Evolutionary conservation across 495 filamentous ascomycete species (phyloP), one percentile per base, ranked within the genome.

Genomic region (Talaromyces adpressus): DNA sequence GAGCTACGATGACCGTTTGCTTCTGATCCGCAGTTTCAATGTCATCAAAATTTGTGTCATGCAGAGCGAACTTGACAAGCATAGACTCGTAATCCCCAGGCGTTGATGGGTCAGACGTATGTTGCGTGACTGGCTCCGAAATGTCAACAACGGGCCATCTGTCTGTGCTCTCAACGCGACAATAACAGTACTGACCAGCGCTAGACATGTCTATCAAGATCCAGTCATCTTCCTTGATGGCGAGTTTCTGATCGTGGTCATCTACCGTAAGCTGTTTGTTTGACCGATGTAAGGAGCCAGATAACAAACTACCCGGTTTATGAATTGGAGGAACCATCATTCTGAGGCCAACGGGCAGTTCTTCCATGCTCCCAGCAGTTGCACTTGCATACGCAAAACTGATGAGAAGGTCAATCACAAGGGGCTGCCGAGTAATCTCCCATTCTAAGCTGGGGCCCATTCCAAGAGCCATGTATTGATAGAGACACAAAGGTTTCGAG

Each of bases 381-480:
- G 87, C 85, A 53, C 85, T 82, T 12, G 80, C 69, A 66, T 92
- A 96, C 66, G 89, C 91, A 67, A 98, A 89, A 70, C 87, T 91
- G 22, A 96, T 77, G 0, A 98, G 79, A 4, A 98, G 75, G 69
- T 98, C 93, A 18, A 96, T 89, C 1, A 96, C 93, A 45, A 87
- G 82, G 8, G 92, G 91, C 65, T 94, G 89, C 16, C 85, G 82
- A 30, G 88, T 64, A 32, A 98, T 90, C 68, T 96, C 92, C 69
- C 91, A 84, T 69, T 97, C 92, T 62, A 96, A 84, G 68, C 85
- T 90, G 2, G 91, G 88, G 0, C 93, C 93, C 71, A 96, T 87
- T 0, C 91, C 92, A 27, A 94, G 79, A n/a, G 82, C 81, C 85
- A 97, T 90, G 76, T 95, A 97, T 69, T 98, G 93, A 66, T 91